Evolutionary conservation across 768 basidiomycete species (phyloP), one percentile per base, ranked within the genome.

Genomic region (Flagelloscypha sp.): DNA sequence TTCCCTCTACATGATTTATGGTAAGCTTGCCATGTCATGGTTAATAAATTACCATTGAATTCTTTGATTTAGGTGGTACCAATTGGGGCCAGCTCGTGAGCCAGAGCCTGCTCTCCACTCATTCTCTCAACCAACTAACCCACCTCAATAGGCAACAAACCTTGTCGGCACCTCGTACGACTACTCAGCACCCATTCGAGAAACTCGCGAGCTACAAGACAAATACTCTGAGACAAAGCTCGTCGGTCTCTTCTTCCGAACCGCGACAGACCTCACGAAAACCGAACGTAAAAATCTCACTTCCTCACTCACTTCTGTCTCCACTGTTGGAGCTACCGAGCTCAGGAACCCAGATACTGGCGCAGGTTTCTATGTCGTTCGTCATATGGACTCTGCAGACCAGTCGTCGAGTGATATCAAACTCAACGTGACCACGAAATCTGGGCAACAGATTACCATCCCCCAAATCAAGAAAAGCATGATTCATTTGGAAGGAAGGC

Each of bases 211-310:
- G 16, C 38, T 76, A 15, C 59, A 59, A 0, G 43, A 55, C 27
- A 78, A 79, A 48, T 76, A 65, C 50, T 52, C 61, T 18, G 76
- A 79, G 35, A 57, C 78, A 15, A 78, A 78, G 47, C 61, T 65
- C 17, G 58, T 78, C 37, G 68, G 65, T 10, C 53, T 77, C 7
- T 78, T 78, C 53, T 53, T 79, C 15, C 66, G 77, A 16, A 70
- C 68, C 33, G 66, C 70, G 1, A 62, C 66, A 0, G 68, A 70
- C 24, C 70, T 79, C 46, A 59, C 63, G 45, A 71, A 74, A 55
- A 79, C 75, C 1, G 64, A 74, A 38, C 54, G 65, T 48, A 65
- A 69, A 7, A 57, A 69, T 32, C 63, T 62, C 29, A 57, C 51
- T 27, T 55, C 51, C 3, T 13, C 43, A 6, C 24, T 44, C n/a